Conservation (phyloP, 2,329 filamentous ascomycete species). For the Ceratocystis destructans region DNA sequence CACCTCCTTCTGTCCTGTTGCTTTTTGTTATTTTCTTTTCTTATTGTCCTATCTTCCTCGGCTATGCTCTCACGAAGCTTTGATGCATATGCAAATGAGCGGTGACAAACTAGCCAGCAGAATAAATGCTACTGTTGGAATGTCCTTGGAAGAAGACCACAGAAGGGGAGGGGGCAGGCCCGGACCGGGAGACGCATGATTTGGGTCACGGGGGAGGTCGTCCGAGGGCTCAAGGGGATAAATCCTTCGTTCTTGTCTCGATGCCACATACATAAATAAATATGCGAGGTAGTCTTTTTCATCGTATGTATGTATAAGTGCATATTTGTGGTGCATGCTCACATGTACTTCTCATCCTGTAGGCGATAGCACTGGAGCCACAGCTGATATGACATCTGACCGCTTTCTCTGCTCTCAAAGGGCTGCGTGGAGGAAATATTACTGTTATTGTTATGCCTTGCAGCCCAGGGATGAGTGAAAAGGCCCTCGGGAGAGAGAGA, state of each 20-base stretch:
- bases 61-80: background rate
- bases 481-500: background rate
- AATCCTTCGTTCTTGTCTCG: background rate
- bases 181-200: background rate
- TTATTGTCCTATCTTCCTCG: background rate
- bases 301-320: background rate
- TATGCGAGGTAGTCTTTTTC: no score
- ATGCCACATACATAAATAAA: background rate
- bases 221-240: background rate
- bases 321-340: background rate
- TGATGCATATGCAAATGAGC: background rate
- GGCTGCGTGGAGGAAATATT: background rate
- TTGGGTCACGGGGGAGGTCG: background rate
- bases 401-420: background rate
- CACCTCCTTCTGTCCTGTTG: background rate
- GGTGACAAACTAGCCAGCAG: background rate
- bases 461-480: background rate
- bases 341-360: background rate
- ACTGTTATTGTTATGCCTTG: background rate
- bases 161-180: background rate
- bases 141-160: background rate
- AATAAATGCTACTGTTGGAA: background rate
- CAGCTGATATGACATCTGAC: background rate
- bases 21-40: background rate
- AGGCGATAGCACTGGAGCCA: background rate